Base-by-base conservation (phyloP, 768 basidiomycete genomes). In the Tephrocybe sp. region DNA sequence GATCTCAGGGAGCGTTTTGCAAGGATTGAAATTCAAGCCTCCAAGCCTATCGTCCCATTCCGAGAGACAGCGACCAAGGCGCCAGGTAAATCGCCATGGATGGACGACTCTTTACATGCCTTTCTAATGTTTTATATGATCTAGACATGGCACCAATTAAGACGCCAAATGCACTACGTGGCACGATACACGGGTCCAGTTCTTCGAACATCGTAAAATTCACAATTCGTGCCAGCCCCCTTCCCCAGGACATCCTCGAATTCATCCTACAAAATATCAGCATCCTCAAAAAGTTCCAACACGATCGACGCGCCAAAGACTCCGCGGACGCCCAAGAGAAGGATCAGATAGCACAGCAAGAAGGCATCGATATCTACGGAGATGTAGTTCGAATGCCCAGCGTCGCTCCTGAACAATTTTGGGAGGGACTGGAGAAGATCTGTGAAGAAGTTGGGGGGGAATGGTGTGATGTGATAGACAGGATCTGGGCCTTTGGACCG, bases 1-100 rank as follows among this genome's bases (percentile, higher is more conserved):
- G 97, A 98, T 67, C 73, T 99, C n/a, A 81, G 90, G 18, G 97
- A 98, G 66, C 79, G 97, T 30, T 98, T 98, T 67, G 96, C 97
- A 2, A 81, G 85, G 53, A 84, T 98, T 28, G 92, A 92, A 41
- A 94, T 99, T 25, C 93, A 94, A 59, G 86, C 88, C 1, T 98
- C 95, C 1, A 85, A 93, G 60, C 94, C 95, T 0, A 98, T 98
- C 51, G 97, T 99, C 2, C 97, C 97, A 10, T 99, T 98, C 75
- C 81, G 97, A 34, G 97, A 98, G 69, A 98, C 97, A 0, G 90
- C 92, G 0, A 80, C 96, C 12, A 88, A 83, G 59, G 92, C 77
- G 3, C 63, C 76, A 60, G 93, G 93, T 90, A 62, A 21, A 62
- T 60, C 9, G 4, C 4, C 15, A n/a, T 36, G 7, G 3, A 6